phyloP scores from a whole-genome alignment of 2,329 filamentous ascomycete genomes.

The Neopestalotiopsis clavispora region DNA sequence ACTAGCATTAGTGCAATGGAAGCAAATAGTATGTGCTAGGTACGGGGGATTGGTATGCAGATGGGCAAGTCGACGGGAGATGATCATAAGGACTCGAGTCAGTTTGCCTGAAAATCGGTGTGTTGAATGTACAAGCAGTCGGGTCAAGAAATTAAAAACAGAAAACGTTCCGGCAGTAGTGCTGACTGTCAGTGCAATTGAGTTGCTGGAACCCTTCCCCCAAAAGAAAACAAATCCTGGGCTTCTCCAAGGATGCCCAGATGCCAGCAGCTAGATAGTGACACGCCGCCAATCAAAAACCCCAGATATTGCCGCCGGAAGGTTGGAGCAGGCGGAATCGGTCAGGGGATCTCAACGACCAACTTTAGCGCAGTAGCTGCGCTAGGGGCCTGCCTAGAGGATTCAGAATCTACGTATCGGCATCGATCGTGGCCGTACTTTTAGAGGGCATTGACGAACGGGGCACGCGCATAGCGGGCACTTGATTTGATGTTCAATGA shows the following conservation, averaged over 20 bases:
- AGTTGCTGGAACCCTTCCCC: neutral
- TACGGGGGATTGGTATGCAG: neutral
- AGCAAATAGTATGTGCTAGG: neutral
- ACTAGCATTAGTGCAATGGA: neutral
- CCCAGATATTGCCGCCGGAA: conserved; percentile 1
- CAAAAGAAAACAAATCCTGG: neutral
- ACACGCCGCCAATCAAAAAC: neutral
- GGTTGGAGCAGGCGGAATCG: neutral
- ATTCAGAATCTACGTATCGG: neutral
- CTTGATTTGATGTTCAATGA: neutral
- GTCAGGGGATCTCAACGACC: neutral
- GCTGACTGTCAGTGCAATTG: neutral
- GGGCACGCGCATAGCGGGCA: neutral
- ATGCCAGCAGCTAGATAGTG: neutral
- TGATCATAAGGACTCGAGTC: neutral
- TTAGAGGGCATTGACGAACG: neutral
- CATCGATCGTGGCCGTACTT: neutral
- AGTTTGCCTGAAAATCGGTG: neutral
- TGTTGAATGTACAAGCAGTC: neutral
- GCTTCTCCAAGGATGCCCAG: neutral
- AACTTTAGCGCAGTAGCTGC: neutral
- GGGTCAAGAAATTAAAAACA: neutral
- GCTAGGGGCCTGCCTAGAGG: no score
- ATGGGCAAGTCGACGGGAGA: neutral
- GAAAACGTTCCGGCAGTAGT: neutral